phyloP scores from a whole-genome alignment of 345 rosid genomes.

The Erucastrum elatum region DNA sequence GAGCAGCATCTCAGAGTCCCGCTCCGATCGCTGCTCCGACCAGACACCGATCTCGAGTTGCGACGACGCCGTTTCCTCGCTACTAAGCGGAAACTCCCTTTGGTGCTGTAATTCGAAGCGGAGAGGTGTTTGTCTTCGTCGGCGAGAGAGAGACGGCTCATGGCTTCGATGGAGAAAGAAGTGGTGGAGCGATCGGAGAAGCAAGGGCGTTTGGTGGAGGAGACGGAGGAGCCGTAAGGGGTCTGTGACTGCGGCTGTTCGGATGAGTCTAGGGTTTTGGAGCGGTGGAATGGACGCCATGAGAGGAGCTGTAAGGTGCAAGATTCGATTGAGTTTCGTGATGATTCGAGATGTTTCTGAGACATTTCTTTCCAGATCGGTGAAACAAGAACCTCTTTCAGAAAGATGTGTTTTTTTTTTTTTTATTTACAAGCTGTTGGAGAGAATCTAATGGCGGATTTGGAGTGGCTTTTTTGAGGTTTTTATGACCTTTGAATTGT shows the following conservation, averaged over 20 bases:
- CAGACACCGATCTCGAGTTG: slow-evolving; percentile 87
- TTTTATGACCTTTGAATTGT: slow-evolving; percentile 4
- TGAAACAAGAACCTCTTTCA: background rate
- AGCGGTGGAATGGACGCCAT: slow-evolving; percentile 77
- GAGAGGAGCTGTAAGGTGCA: slow-evolving; percentile 82
- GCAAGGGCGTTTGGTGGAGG: slow-evolving; percentile 87
- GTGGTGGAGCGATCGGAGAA: slow-evolving; percentile 94
- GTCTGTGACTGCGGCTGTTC: slow-evolving; percentile 39
- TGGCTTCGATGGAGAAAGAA: slow-evolving; percentile 62
- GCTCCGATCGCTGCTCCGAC: slow-evolving; percentile 91
- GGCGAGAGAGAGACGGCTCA: slow-evolving; percentile 72
- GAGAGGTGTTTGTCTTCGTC: slow-evolving; percentile 57
- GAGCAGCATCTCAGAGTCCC: slow-evolving; percentile 89
- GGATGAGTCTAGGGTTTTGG: slow-evolving; percentile 48
- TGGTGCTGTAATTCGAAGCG: slow-evolving; percentile 36
- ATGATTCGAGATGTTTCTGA: slow-evolving; percentile 54
- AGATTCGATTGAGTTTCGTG: slow-evolving; percentile 63
- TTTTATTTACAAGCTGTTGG: background rate
- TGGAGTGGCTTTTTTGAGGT: slow-evolving; percentile 8
- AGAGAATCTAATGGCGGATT: background rate
- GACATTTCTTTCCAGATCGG: slow-evolving; percentile 43
- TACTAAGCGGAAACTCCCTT: slow-evolving; percentile 48
- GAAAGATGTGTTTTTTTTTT: background rate
- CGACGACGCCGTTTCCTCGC: slow-evolving; percentile 76
- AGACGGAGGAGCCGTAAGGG: slow-evolving; percentile 43